Conservation (phyloP, 1,284 basidiomycete species). For the Puccinia horiana region DNA sequence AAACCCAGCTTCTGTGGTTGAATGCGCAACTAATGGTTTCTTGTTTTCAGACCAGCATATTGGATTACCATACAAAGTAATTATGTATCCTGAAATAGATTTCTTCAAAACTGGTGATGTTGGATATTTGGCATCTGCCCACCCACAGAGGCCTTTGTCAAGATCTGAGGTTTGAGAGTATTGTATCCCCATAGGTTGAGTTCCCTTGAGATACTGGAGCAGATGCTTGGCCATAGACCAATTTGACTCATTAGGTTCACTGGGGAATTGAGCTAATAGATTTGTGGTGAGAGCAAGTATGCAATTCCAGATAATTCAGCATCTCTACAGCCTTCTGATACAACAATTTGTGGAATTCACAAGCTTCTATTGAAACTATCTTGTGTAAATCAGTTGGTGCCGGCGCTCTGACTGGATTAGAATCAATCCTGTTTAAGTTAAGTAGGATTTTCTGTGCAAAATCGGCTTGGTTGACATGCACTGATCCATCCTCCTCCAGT, state of each 20-base stretch:
- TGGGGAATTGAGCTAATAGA: background rate
- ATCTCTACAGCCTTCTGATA: constrained; percentile 2
- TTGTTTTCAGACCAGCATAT: background rate
- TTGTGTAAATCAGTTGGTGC: background rate
- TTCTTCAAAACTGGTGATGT: background rate
- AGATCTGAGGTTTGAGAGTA: background rate
- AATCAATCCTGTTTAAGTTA: background rate
- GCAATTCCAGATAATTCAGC: background rate
- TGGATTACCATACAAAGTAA: background rate
- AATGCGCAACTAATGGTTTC: constrained; percentile 8
- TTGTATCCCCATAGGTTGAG: background rate
- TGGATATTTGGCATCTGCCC: constrained; percentile 11
- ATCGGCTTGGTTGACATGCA: background rate
- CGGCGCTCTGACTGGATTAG: no score
- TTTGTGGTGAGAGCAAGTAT: constrained; percentile 23
- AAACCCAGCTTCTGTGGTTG: constrained; percentile 14
- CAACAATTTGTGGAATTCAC: no score
- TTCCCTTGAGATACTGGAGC: background rate
- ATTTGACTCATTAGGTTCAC: background rate
- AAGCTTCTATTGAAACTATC: background rate
- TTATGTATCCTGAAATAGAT: background rate
- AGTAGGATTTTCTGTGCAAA: background rate
- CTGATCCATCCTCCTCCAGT: background rate
- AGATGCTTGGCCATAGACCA: background rate
- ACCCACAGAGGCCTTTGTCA: background rate